Evolutionary conservation across 2,329 filamentous ascomycete genomes (phyloP), one percentile per base, ranked within the genome.

Genomic region (Beauveria caledonica): DNA sequence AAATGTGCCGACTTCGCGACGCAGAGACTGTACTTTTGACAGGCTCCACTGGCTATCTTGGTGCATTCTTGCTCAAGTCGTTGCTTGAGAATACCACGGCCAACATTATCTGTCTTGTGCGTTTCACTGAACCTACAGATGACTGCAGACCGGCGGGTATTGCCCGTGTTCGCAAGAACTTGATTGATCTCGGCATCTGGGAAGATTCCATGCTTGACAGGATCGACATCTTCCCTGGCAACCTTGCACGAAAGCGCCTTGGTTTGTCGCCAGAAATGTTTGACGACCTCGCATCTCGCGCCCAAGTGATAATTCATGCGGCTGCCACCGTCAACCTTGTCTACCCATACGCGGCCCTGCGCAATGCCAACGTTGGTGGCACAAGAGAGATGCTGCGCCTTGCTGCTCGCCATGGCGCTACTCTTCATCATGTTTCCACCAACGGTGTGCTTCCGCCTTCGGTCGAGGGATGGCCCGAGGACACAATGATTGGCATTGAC

Each of bases 101-200:
- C 0, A 80, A 84, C 8, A 85, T 92, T 23, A 77, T 90, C 53
- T 92, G 88, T 68, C 79, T 92, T 15, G 87, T 92, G 1, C 86
- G 88, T 56, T 89, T 89, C 68, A 82, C 79, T 1, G 86, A 90
- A 62, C 86, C 87, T 0, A 78, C 81, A 5, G 80, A 85, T 39
- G 83, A 86, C 21, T 84, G 87, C 64, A 76, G 81, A 15, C 81
- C 87, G 3, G 83, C 82, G 1, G 88, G 86, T 65, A 85, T 91
- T 68, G 86, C 88, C 3, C 81, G 89, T 62, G 80, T 93, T 62
- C 86, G 89, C 39, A 84, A 85, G 68, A 91, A 92, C 67, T 75
- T 92, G 21, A 81, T 92, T n/a, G 89, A 91, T 64, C 76, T 91
- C 19, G 89, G 89, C 1, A 76, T 92, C 1, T 93, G 89, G 89